Base-by-base conservation (phyloP, 2,329 filamentous ascomycete genomes). In the Colletotrichum caudatum region DNA sequence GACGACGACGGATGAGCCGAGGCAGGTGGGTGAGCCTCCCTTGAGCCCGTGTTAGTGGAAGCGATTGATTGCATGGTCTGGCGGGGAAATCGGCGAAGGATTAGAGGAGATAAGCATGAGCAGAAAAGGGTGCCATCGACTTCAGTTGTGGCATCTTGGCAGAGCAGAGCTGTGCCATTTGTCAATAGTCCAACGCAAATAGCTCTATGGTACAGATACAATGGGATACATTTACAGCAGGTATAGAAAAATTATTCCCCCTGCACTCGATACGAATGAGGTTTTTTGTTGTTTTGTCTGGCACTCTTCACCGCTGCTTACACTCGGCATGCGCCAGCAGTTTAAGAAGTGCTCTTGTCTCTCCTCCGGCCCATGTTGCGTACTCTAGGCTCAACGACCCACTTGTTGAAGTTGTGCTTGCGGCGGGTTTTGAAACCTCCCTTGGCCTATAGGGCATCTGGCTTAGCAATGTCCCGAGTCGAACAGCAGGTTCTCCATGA, bases 341-440 rank as follows among this genome's bases (percentile, higher is more conserved):
- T 29, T 57, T 63, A 68, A 48, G 65, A 35, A 26, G 39, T 70
- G 41, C 56, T 69, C 85, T 93, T 93, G 80, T 87, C 84, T 82
- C 91, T 91, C 78, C 95, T 90, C 87, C 95, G 97, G 82, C 95
- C 95, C 83, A 97, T 92, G 85, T 98, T 98, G 78, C 96, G 91
- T 68, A 89, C 88, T 77, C 95, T 90, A 72, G 94, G 89, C 74
- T 92, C 89, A 59, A 98, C 94, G 74, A 99, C 93, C 85, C 92
- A 95, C 81, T 93, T 96, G 87, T 98, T 98, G 83, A 92, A 84
- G 81, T 98, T 98, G 83, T 91, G 89, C 86, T 93, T 97, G 77
- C 90, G 90, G 75, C 95, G 90, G 58, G 95, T 98, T 88, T 98
- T 98, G 90, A 92, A 97, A 74, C 93, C 93, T 81, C 91, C 90